Percentiles rank a stretch among this genome's conserved stretches.
These are phyloP conservation scores for Sporothrix brasiliensis DNA, from an alignment of 2,329 filamentous ascomycete species.

Conservation along the genomic window DNA sequence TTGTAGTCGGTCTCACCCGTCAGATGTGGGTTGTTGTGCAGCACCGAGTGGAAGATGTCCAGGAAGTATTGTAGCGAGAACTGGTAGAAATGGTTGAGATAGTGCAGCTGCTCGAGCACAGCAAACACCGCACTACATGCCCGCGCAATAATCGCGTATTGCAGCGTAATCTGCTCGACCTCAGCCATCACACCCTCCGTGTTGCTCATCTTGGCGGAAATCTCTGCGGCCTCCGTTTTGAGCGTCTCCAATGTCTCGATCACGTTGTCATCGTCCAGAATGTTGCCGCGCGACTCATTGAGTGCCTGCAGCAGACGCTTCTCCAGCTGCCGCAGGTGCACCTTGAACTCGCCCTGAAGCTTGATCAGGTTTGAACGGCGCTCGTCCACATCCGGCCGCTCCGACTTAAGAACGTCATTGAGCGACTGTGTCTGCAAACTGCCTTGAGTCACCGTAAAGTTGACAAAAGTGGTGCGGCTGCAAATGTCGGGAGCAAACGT, in stretches of 20 bases:
- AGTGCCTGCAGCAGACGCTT: conserved; percentile 91
- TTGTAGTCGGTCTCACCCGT: conserved; percentile 73
- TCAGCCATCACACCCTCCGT: conserved; percentile 98
- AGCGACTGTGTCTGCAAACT: conserved; percentile 97
- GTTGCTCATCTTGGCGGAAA: conserved; percentile 92
- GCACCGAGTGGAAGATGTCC: conserved; percentile 92
- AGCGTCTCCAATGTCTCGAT: conserved; percentile 97
- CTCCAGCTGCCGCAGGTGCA: conserved; percentile 94
- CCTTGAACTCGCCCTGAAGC: conserved; percentile 97
- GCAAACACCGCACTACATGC: conserved; percentile 98
- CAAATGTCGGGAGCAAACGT: conserved; percentile 96
- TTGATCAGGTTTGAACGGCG: conserved; percentile 96
- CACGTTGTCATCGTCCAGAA: conserved; percentile 96
- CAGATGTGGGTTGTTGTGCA: conserved; percentile 76
- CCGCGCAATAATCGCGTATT: conserved; percentile 90
- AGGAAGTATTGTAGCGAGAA: conserved; percentile 98
- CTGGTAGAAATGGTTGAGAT: conserved; percentile 99
- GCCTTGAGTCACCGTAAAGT: conserved; percentile 98
- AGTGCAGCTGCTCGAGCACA: conserved; percentile 93
- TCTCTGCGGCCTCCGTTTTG: conserved; percentile 96
- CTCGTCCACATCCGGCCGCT: conserved; percentile 96
- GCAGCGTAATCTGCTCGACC: conserved; percentile 90
- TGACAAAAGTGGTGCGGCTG: conserved; percentile 98
- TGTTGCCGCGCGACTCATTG: conserved; percentile 96
- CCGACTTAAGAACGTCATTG: conserved; percentile 95